Percentiles rank a stretch among this genome's conserved stretches.
These are phyloP conservation scores for Boehmeria nivea DNA, from an alignment of 306 rosid genomes.

Conservation along the genomic window DNA sequence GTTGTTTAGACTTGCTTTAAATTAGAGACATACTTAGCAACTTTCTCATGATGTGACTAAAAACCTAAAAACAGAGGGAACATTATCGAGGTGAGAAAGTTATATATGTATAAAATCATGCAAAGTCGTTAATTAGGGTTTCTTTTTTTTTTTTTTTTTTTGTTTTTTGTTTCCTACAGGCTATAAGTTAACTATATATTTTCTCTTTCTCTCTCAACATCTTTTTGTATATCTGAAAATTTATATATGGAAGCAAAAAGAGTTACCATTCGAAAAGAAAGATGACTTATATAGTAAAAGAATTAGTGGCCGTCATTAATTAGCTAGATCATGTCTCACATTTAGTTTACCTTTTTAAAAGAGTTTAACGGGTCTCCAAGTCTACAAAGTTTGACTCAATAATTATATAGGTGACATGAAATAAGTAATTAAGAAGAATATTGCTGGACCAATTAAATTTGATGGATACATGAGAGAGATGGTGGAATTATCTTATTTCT, in stretches of 20 bases:
- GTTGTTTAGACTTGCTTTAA: constrained; percentile 5
- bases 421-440: background rate
- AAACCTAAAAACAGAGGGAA: constrained; percentile 1
- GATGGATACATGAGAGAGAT: background rate
- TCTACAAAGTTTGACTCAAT: background rate
- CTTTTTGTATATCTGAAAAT: too few relatives aligned
- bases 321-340: background rate
- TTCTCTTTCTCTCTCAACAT: too few relatives aligned
- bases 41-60: background rate
- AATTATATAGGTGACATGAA: background rate
- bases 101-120: too few relatives aligned
- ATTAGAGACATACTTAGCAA: constrained; percentile 9
- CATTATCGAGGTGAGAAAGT: too few relatives aligned
- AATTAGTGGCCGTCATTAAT: background rate
- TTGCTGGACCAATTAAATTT: background rate
- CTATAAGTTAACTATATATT: too few relatives aligned
- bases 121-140: too few relatives aligned
- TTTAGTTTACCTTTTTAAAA: background rate
- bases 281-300: background rate
- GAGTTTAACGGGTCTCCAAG: background rate
- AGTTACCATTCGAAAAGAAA: too few relatives aligned
- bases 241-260: too few relatives aligned
- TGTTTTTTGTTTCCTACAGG: too few relatives aligned
- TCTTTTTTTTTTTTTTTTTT: too few relatives aligned
- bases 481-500: background rate